These are phyloP conservation scores for Nemophila menziesii DNA, from an alignment of 257 asterid genomes.

Conservation along the genomic window DNA sequence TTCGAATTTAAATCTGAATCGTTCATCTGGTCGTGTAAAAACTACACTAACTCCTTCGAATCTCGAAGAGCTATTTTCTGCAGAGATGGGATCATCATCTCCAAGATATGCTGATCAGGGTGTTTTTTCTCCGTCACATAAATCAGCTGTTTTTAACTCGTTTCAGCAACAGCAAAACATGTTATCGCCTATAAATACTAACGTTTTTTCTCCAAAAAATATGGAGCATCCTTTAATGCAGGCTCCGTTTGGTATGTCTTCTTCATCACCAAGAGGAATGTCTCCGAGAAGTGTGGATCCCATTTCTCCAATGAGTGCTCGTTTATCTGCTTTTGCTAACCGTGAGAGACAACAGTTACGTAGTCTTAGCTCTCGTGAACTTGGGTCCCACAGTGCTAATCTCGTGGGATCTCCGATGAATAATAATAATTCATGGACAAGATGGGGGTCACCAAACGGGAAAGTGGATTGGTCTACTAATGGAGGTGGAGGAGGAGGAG, in stretches of 20 bases:
- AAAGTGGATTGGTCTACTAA: slow-evolving; percentile 66
- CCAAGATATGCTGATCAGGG: slow-evolving; percentile 77
- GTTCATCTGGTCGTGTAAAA: slow-evolving; percentile 40
- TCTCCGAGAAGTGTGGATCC: slow-evolving; percentile 78
- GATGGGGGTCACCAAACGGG: slow-evolving; percentile 61
- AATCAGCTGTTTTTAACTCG: slow-evolving; percentile 55
- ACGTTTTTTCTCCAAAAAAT: slow-evolving; percentile 56
- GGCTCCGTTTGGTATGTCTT: slow-evolving; percentile 49
- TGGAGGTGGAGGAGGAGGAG: slow-evolving; percentile 36
- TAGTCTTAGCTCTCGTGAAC: slow-evolving; percentile 53
- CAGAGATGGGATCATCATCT: slow-evolving; percentile 51
- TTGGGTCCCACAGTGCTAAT: slow-evolving; percentile 34
- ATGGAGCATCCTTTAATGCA: slow-evolving; percentile 63
- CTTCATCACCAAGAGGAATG: slow-evolving; percentile 75
- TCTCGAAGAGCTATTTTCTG: slow-evolving; percentile 77
- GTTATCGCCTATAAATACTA: slow-evolving; percentile 62
- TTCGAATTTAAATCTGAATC: slow-evolving; percentile 38
- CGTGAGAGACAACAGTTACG: slow-evolving; percentile 66
- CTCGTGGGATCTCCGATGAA: slow-evolving; percentile 38
- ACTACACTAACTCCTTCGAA: slow-evolving; percentile 78
- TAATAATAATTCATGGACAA: slow-evolving; percentile 52
- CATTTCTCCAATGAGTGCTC: slow-evolving; percentile 67
- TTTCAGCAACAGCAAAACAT: slow-evolving; percentile 71
- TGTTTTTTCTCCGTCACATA: slow-evolving; percentile 68
- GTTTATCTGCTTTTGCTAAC: slow-evolving; percentile 43